phyloP scores from a whole-genome alignment of 1,139 yeast species.

The Candida tropicalis region DNA sequence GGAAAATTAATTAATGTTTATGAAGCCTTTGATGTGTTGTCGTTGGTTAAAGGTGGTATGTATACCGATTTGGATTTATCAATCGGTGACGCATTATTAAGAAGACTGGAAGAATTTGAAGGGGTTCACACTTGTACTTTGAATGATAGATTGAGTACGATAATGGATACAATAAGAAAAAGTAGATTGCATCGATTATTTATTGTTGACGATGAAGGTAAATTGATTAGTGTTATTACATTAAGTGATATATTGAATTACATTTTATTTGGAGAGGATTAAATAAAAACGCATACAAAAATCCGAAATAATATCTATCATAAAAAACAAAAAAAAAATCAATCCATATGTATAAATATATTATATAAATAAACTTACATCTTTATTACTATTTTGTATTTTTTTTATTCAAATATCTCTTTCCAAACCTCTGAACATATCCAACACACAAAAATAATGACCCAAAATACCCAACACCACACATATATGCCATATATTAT shows the following conservation, averaged over 20 bases:
- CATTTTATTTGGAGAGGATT: conserved; percentile 68
- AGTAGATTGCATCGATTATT: conserved; percentile 90
- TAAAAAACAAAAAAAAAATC: background rate
- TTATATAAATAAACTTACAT: background rate
- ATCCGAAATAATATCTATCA: background rate
- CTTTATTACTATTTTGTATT: background rate
- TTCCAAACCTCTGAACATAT: conserved; percentile 49
- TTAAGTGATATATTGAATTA: conserved; percentile 89
- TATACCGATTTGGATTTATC: conserved; percentile 88
- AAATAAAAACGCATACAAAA: conserved; percentile 6
- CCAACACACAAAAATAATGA: conserved; percentile 76
- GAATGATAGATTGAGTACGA: conserved; percentile 83
- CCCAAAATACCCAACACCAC: conserved; percentile 87
- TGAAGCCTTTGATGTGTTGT: conserved; percentile 94
- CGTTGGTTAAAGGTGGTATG: conserved; percentile 91
- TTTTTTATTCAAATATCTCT: conserved; percentile 2
- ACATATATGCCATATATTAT: conserved; percentile 91
- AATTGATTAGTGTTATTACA: conserved; percentile 80
- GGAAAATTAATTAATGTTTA: conserved; percentile 84
- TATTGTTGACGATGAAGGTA: conserved; percentile 84
- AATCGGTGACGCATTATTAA: conserved; percentile 94
- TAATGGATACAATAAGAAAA: conserved; percentile 91
- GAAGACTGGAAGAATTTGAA: conserved; percentile 95
- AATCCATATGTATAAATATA: conserved; percentile 1
- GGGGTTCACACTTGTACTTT: conserved; percentile 97